Evolutionary conservation across 768 basidiomycete species (phyloP).

Genomic region (Chalciporus pseudorubinellus): DNA sequence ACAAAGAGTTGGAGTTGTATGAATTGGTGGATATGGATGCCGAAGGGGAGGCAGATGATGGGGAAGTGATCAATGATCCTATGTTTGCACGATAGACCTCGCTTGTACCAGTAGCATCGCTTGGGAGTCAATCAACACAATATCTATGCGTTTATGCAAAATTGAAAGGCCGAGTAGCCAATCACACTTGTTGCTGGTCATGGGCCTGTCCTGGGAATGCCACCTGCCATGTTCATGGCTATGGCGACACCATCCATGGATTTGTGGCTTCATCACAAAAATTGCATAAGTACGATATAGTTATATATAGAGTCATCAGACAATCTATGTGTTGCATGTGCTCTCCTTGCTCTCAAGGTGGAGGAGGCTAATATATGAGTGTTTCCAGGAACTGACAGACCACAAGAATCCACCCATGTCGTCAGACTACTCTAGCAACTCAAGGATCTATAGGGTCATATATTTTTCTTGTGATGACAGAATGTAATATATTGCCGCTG

Average conservation of each 20-base stretch:
- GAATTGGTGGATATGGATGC: constrained; percentile 6
- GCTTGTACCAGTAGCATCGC: not conserved
- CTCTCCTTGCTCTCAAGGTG: no score
- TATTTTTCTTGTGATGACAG: no score
- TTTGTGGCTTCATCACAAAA: no score
- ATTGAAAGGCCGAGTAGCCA: not conserved
- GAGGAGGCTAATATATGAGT: no score
- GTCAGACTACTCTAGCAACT: no score
- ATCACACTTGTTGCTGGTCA: not conserved
- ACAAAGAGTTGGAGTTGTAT: constrained; percentile 4
- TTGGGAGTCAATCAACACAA: not conserved
- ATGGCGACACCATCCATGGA: not conserved
- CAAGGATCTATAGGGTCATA: no score
- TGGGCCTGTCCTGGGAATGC: not conserved
- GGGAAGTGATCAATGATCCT: not conserved
- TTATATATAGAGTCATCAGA: no score
- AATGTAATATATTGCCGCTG: no score
- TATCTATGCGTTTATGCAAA: not conserved
- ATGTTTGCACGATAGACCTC: not conserved
- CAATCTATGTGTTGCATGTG: no score
- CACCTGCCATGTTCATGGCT: not conserved
- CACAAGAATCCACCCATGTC: no score
- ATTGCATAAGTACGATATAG: no score
- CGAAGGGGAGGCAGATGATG: not conserved
- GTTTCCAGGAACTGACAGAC: no score